phyloP scores from a whole-genome alignment of 768 basidiomycete genomes.

The Suillus ampliporus region DNA sequence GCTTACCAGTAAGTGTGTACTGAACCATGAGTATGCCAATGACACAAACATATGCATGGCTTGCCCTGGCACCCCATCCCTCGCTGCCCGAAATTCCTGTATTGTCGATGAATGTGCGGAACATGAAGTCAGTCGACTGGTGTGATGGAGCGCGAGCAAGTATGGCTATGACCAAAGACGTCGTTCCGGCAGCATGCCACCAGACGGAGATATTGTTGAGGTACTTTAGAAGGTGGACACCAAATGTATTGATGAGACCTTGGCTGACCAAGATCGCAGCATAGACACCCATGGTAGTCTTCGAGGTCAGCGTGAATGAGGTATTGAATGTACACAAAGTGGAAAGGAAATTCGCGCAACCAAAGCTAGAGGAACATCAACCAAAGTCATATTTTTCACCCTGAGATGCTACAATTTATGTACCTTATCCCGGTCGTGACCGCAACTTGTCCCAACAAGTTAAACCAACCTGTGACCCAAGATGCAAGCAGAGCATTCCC shows the following conservation, averaged over 20 bases:
- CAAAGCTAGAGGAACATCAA: constrained; percentile 51
- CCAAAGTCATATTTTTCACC: background rate
- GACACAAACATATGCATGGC: constrained; percentile 70
- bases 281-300: constrained; percentile 69
- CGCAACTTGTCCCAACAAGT: constrained; percentile 75
- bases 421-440: constrained; percentile 77
- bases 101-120: constrained; percentile 70
- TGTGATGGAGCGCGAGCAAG: constrained; percentile 75
- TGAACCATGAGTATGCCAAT: constrained; percentile 79
- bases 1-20: constrained; percentile 72
- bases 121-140: constrained; percentile 73
- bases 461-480: constrained; percentile 81
- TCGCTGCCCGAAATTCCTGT: constrained; percentile 52
- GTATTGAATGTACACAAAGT: constrained; percentile 65
- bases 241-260: constrained; percentile 78
- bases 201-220: constrained; percentile 76
- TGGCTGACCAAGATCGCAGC: constrained; percentile 72
- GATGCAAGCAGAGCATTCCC: constrained; percentile 66
- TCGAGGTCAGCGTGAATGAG: constrained; percentile 60
- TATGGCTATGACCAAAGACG: constrained; percentile 67
- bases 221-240: constrained; percentile 64
- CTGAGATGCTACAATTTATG: constrained; percentile 7
- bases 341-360: constrained; percentile 70
- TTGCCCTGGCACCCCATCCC: constrained; percentile 74
- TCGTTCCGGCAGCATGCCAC: constrained; percentile 78